Base-by-base conservation (phyloP, 2,329 filamentous ascomycete genomes). In the Penicillium sp. region DNA sequence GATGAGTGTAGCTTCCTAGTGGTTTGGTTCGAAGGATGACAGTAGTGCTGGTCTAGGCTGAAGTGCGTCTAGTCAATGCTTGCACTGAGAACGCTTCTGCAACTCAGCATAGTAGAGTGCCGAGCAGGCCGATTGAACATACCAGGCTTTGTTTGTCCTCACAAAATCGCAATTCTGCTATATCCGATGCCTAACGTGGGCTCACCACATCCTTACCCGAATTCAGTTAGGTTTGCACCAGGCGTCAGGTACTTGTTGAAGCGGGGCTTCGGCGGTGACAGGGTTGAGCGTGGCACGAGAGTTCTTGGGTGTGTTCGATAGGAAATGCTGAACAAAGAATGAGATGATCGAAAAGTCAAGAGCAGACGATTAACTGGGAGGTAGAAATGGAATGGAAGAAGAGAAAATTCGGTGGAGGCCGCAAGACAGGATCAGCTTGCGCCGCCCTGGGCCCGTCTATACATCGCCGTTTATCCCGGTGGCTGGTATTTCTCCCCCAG, bases 401-500 rank as follows among this genome's bases (percentile, higher is more conserved):
- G 27, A 36, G 46, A 54, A 49, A 46, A 31, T 46, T 22, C 13
- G 37, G 41, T 22, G 22, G 31, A 56, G 54, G 36, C n/a, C 22
- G 35, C 50, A 46, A 44, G 33, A 41, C 27, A 46, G 54, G 37
- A 53, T 46, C 39, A 54, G 37, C 33, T 60, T 56, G 57, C 44
- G 50, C 40, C 55, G 54, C 44, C 24, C 54, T 60, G 50, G 7
- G 9, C 31, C 9, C 1, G 43, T 58, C 59, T 62, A 65, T 67
- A 63, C 60, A 54, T 58, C 37, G 50, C 50, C 43, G 43, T 46
- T 46, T 66, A 70, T 64, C 56, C 61, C 59, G 70, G 70, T 71
- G 69, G 70, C 69, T 70, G 67, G 69, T 64, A 52, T 31, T 41
- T 43, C 7, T 16, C 61, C 50, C 68, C 66, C 68, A 70, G 67